These are phyloP conservation scores for Colletotrichum tofieldiae DNA, from an alignment of 2,329 filamentous ascomycete species.

Conservation along the genomic window DNA sequence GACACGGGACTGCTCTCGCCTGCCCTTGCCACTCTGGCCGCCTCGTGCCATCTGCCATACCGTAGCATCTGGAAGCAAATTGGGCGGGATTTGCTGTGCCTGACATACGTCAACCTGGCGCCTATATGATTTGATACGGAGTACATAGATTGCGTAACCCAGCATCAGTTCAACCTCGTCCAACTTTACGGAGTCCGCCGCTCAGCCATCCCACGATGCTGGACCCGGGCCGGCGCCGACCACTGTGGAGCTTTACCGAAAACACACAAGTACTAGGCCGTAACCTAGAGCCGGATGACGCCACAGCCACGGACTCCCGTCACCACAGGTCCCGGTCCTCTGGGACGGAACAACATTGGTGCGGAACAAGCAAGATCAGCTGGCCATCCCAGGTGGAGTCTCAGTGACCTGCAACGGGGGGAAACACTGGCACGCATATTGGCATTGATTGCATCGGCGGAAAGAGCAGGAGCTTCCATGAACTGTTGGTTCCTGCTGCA, in stretches of 20 bases:
- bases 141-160: background rate
- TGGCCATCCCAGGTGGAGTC: constrained; percentile 32
- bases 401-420: constrained; percentile 25
- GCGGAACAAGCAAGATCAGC: constrained; percentile 38
- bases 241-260: constrained; percentile 1
- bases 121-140: background rate
- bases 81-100: background rate
- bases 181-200: background rate
- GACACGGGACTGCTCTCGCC: background rate
- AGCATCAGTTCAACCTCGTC: background rate
- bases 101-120: background rate
- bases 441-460: constrained; percentile 19
- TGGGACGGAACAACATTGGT: constrained; percentile 38
- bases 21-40: background rate
- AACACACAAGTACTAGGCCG: background rate
- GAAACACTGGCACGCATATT: background rate
- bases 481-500: constrained; percentile 44
- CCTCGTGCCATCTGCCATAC: background rate
- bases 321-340: background rate
- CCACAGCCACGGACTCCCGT: constrained; percentile 17
- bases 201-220: background rate
- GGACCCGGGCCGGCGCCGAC: constrained; percentile 12
- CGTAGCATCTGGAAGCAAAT: background rate
- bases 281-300: constrained; percentile 6
- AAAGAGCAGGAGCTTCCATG: constrained; percentile 20